Base-by-base conservation (phyloP, 257 asterid genomes). In the Coffea eugenioides region DNA sequence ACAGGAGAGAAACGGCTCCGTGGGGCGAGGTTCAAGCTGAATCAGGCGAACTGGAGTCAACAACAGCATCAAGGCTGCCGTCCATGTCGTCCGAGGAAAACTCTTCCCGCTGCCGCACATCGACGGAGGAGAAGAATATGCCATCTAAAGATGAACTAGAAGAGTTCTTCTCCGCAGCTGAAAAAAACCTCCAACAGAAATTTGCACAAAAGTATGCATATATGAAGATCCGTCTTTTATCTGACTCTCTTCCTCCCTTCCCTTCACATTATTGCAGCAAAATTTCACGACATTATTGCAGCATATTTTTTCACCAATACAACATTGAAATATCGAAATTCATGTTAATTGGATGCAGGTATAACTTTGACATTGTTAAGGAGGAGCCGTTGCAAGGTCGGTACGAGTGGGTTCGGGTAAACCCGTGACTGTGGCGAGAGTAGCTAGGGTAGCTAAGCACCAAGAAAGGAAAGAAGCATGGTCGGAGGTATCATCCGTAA, bases 361-460 rank as follows among this genome's bases (percentile, higher is more conserved):
- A 91, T 83, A 93, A 93, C 84, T 93, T 71, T 69, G 95, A 93
- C 87, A 74, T 93, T 75, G 83, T 83, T 82, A 85, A 89, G 83
- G 97, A 91, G 72, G 80, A 86, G 86, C 91, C 97, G 34, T 13
- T 87, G 71, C 86, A 89, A 69, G 97, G 97, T 59, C 88, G 90
- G 14, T 93, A 85, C 77, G 90, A 90, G 71, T 93, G 97, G 80
- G 61, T 69, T 75, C 77, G 66, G 46, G 69, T 81, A 15, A 81
- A 86, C 80, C 88, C 86, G 64, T 88, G 87, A 89, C 48, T 3
- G 0, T 0, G 4, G 67, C 3, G 2, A 11, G 67, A 64, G 64
- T 51, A 9, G 64, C 71, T 79, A 69, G 9, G 66, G 51, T 66
- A 43, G 76, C 76, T 78, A 77, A 59, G 70, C 76, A 43, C 48